Conservation (phyloP, 495 filamentous ascomycete genomes). For the Lasiosphaeria miniovina region DNA sequence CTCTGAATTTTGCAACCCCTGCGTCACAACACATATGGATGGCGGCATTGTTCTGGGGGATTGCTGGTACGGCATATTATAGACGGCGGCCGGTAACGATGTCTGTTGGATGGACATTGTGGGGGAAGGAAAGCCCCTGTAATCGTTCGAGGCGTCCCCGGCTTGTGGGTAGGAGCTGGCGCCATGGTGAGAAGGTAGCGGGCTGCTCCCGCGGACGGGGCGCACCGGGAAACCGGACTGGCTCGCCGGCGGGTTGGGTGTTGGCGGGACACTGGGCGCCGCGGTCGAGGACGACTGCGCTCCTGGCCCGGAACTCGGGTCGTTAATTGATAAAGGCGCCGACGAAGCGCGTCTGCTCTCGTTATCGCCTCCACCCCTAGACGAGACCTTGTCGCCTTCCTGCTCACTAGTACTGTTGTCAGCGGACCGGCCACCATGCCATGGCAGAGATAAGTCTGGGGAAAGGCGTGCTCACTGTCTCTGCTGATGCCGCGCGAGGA, state of each 20-base stretch:
- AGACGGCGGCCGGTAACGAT: neutral
- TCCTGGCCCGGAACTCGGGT: conserved; percentile 4
- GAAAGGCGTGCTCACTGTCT: conserved; percentile 62
- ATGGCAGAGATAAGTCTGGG: neutral
- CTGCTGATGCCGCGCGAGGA: conserved; percentile 75
- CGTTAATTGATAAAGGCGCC: conserved; percentile 11
- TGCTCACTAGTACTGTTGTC: conserved; percentile 31
- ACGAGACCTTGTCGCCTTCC: conserved; percentile 33
- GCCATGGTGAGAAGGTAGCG: conserved; percentile 5
- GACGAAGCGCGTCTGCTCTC: conserved; percentile 20
- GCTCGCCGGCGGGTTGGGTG: conserved; percentile 12
- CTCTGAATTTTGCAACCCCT: conserved; percentile 20
- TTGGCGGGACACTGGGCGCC: conserved; percentile 8
- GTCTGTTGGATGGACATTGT: neutral
- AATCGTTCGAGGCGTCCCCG: conserved; percentile 1
- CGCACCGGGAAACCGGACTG: conserved; percentile 14
- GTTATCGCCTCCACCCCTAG: conserved; percentile 17
- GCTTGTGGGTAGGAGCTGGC: neutral
- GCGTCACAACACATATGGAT: conserved; percentile 21
- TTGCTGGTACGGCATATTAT: conserved; percentile 8
- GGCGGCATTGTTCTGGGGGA: conserved; percentile 17
- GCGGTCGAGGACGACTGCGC: conserved; percentile 1
- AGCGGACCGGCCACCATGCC: neutral
- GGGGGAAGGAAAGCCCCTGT: conserved; percentile 6
- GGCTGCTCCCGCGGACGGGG: conserved; percentile 1